A percentile compares a stretch with the other conserved stretches of the same genome.
These are phyloP conservation scores for Erysimum cheiranthoides DNA, from an alignment of 345 rosid genomes.

Conservation along the genomic window DNA sequence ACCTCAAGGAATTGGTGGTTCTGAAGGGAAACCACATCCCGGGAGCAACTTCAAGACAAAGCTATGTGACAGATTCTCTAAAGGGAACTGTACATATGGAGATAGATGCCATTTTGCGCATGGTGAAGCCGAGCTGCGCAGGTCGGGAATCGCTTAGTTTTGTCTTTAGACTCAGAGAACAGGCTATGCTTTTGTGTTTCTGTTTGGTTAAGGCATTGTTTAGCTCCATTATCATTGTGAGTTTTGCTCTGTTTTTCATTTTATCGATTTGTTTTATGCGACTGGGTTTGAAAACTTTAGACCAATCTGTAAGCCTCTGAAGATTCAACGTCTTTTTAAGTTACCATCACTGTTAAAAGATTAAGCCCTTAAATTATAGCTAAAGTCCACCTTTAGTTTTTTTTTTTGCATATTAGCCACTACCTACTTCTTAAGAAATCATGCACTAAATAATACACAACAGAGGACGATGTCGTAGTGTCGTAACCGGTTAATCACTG, in stretches of 20 bases:
- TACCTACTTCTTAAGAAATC: no score
- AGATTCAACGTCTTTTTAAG: neutral
- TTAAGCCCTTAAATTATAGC: no score
- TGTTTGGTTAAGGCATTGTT: neutral
- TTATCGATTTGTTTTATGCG: neutral
- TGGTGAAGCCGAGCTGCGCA: constrained; percentile 77
- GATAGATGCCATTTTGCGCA: constrained; percentile 94
- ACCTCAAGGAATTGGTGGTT: constrained; percentile 45
- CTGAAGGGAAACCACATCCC: constrained; percentile 51
- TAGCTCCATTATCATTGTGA: neutral
- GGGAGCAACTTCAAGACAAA: constrained; percentile 81
- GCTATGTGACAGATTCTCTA: constrained; percentile 72
- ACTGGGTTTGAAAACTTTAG: constrained; percentile 7
- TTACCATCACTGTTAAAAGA: neutral
- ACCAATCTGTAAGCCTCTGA: neutral
- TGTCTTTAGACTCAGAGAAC: constrained; percentile 12
- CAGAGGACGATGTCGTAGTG: neutral
- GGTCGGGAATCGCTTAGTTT: constrained; percentile 39
- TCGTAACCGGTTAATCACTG: neutral
- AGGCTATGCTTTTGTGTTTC: constrained; percentile 5
- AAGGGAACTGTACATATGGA: constrained; percentile 88
- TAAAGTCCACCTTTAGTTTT: no score
- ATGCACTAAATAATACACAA: neutral
- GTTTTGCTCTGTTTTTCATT: neutral
- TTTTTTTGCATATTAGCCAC: no score